These are phyloP conservation scores for Luffa acutangula DNA, from an alignment of 306 rosid species.

Conservation along the genomic window DNA sequence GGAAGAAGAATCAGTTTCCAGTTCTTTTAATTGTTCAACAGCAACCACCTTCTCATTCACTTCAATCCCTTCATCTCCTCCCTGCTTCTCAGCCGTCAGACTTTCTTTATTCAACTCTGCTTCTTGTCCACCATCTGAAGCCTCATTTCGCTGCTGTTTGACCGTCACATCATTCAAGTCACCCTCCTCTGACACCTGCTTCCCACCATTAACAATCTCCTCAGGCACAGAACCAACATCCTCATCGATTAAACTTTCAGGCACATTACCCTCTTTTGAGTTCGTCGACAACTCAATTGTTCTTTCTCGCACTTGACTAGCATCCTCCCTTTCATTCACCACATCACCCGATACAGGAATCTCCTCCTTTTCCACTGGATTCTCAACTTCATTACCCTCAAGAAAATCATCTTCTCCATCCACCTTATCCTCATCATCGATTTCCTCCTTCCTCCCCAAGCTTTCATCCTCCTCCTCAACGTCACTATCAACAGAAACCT, in stretches of 20 bases:
- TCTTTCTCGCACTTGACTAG: constrained; percentile 19
- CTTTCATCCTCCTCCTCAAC: constrained; percentile 27
- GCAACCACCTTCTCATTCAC: constrained; percentile 19
- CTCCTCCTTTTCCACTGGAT: constrained; percentile 10
- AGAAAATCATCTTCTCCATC: constrained; percentile 15
- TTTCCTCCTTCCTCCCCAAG: not conserved
- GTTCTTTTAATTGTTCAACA: not conserved
- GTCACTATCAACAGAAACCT: constrained; percentile 39
- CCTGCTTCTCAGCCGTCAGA: constrained; percentile 9
- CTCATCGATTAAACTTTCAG: constrained; percentile 10
- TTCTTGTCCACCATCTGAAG: not conserved
- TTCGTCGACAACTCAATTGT: constrained; percentile 16
- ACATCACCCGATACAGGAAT: constrained; percentile 1
- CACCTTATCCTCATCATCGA: constrained; percentile 9
- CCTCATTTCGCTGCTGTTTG: not conserved
- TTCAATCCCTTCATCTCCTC: constrained; percentile 6
- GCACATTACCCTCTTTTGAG: constrained; percentile 2
- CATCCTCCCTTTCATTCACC: constrained; percentile 25
- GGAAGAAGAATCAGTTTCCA: not conserved
- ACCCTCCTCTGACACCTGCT: constrained; percentile 8
- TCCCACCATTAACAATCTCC: constrained; percentile 7
- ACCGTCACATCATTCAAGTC: constrained; percentile 13
- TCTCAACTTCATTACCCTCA: constrained; percentile 15
- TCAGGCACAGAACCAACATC: constrained; percentile 13
- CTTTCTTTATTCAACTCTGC: constrained; percentile 1